Percentiles rank a stretch among this genome's conserved stretches.
Evolutionary conservation across 2,329 filamentous ascomycete genomes (phyloP).

Genomic region (Fusarium siculi): DNA sequence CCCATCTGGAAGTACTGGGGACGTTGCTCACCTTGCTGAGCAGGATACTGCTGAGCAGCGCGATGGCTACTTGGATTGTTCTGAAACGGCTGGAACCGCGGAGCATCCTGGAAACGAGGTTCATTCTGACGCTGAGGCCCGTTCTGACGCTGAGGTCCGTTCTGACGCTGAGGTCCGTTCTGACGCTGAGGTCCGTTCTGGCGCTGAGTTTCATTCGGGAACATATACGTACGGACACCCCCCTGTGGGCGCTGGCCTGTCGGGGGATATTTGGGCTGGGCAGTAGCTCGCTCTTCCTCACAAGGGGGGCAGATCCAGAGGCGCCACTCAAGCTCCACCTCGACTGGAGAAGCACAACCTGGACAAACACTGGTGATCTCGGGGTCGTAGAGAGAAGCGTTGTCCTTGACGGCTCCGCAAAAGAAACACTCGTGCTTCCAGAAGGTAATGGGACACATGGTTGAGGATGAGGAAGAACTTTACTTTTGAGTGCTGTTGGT

Average conservation of each 20-base stretch:
- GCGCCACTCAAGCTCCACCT: not conserved
- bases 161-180: not conserved
- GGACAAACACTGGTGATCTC: not conserved
- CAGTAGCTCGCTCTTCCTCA: not conserved
- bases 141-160: too few species aligned
- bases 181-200: too few species aligned
- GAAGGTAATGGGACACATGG: not conserved
- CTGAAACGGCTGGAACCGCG: not conserved
- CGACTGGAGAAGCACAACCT: not conserved
- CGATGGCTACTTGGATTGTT: not conserved
- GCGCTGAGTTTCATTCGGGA: not conserved
- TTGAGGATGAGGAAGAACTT: not conserved
- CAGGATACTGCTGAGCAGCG: not conserved
- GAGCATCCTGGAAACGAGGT: not conserved
- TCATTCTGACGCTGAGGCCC: too few species aligned
- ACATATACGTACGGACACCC: not conserved
- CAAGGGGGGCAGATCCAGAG: not conserved
- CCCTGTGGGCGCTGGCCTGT: not conserved
- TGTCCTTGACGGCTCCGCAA: not conserved
- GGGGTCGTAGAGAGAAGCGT: not conserved
- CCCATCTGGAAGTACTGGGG: not conserved
- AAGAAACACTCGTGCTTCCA: not conserved
- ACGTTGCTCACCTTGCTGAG: not conserved
- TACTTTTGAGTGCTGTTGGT: rapidly evolving
- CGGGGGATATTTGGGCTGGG: not conserved